Evolutionary conservation across 2,329 filamentous ascomycete species (phyloP).

Genomic region (Fusarium sp.): DNA sequence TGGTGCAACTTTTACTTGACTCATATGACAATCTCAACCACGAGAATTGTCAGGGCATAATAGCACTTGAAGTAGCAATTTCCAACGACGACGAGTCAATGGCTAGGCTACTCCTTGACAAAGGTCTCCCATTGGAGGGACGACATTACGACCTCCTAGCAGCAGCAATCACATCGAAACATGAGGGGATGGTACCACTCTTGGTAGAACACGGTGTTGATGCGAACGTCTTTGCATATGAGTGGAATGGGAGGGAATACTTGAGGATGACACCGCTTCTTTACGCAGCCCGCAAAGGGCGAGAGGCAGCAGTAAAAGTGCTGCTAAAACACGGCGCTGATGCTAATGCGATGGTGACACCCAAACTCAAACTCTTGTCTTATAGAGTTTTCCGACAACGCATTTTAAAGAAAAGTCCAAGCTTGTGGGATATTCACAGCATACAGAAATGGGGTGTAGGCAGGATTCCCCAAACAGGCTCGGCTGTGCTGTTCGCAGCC

Average conservation of each 20-base stretch:
- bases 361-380: too few species aligned
- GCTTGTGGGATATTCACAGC: too few species aligned
- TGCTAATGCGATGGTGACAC: too few species aligned
- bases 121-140: too few species aligned
- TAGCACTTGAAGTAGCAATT: neutral
- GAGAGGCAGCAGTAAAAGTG: neutral
- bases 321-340: neutral
- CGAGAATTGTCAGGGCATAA: neutral
- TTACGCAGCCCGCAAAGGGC: neutral
- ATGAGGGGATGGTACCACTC: neutral
- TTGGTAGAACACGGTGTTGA: neutral
- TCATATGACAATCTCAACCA: neutral
- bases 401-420: too few species aligned
- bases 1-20: neutral
- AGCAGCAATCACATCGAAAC: neutral
- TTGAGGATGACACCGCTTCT: neutral
- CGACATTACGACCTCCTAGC: too few species aligned
- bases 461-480: too few species aligned
- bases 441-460: too few species aligned
- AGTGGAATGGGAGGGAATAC: rapidly evolving
- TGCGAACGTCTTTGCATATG: neutral
- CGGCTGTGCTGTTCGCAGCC: neutral
- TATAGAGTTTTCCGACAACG: too few species aligned
- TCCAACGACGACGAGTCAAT: neutral
- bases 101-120: neutral